Evolutionary conservation across 208 protist genomes (phyloP), one percentile per base, ranked within the genome.

Genomic region (Acanthamoeba culbertsoni): DNA sequence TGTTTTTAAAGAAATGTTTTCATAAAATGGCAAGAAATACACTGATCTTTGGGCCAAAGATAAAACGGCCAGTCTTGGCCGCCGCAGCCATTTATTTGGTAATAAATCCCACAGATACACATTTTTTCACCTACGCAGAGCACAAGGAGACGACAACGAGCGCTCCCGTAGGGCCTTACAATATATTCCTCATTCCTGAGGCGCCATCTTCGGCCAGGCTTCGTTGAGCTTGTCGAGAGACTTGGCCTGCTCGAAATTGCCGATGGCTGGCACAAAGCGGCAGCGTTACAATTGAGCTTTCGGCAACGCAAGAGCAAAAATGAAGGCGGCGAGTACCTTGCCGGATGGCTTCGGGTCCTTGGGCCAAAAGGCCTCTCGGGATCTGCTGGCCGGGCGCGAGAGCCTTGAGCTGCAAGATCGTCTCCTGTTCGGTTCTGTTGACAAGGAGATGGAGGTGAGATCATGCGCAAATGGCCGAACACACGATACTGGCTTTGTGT

Each of bases 161-260:
- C n/a, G n/a, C n/a, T n/a, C n/a, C n/a, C n/a, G n/a, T n/a, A n/a
- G n/a, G n/a, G n/a, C n/a, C n/a, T n/a, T n/a, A n/a, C n/a, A n/a
- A n/a, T n/a, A n/a, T n/a, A n/a, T n/a, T n/a, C n/a, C n/a, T 62
- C 53, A 23, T 62, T 62, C 23, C 23, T 23, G 33, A 2, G 65
- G 65, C 16, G 1, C 88, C 5, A 35, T 10, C 33, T 73, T 92
- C 33, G 97, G 97, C 86, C 97, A 95, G 46, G 95, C 96, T 94
- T 97, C 97, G 57, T 98, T 98, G 43, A 92, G 73, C 14, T 75
- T 40, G 86, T 98, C 97, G 26, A 97, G 42, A 62, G 96, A 95
- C 93, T 96, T 96, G 1, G 97, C 95, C 40, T 95, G 88, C 28
- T 97, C 92, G 92, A 98, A 98, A 55, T 95, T 96, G 5, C 86